Base-by-base conservation (phyloP, 1,284 basidiomycete species). In the Trametes hirsuta region DNA sequence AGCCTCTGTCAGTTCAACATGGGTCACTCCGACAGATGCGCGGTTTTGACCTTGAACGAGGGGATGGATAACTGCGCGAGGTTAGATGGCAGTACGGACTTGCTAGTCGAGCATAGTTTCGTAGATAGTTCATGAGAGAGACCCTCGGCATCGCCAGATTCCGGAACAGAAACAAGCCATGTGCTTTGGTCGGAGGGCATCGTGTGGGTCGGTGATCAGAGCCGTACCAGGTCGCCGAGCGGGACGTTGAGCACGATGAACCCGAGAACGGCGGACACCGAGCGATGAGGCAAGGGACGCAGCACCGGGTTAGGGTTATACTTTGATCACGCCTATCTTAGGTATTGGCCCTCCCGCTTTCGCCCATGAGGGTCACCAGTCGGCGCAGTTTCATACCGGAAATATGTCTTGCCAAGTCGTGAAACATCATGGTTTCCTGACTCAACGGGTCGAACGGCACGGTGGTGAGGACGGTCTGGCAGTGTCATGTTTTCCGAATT, bases 151-250 rank as follows among this genome's bases (percentile, higher is more conserved):
- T 93, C 90, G 21, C 89, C 90, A 72, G 91, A 86, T 64, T 85
- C 82, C 24, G 91, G 91, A 10, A 88, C 83, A 41, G 90, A 79
- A 61, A 93, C 79, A 58, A 94, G 76, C 91, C 91, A 94, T 62
- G 90, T 92, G 67, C 88, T 89, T 73, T 93, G 90, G 78, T 94
- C 91, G 69, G 91, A 92, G 63, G 91, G 91, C 91, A 93, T 93
- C 56, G 64, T 57, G 64, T 55, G 44, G 48, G 53, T 55, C 22
- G 5, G 35, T 4, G 52, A 30, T 21, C 11, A 62, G 50, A 21
- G 25, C 6, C 18, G 58, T 49, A 60, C 42, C 42, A 40, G 36
- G 39, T 34, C 12, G 48, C 46, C 42, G 56, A 59, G 53, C 24
- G 21, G 25, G 56, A 52, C 49, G 54, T 51, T 40, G 63, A 61